Percentiles rank a stretch among this genome's conserved stretches.
Conservation (phyloP, 495 filamentous ascomycete species). For the Amorphotheca resinae region DNA sequence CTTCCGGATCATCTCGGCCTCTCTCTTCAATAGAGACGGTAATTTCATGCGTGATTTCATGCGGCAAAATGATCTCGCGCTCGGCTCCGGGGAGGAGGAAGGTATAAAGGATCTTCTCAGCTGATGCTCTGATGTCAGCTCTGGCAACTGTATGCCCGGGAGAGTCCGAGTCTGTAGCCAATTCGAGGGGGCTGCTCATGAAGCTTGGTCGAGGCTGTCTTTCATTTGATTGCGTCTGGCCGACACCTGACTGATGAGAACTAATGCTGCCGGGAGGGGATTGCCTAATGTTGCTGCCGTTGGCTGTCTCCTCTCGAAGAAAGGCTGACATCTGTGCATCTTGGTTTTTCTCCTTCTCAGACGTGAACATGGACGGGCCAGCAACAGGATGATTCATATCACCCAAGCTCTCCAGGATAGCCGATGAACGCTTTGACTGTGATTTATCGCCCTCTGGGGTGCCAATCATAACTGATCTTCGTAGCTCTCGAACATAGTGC, state of each 20-base stretch:
- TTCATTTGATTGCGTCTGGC: slow-evolving; percentile 23
- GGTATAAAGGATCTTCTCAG: slow-evolving; percentile 95
- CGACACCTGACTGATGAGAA: slow-evolving; percentile 30
- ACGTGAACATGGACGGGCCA: slow-evolving; percentile 30
- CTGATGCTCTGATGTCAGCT: slow-evolving; percentile 78
- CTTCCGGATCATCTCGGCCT: slow-evolving; percentile 86
- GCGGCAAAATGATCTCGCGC: slow-evolving; percentile 85
- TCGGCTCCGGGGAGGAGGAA: slow-evolving; percentile 87
- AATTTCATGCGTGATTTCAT: slow-evolving; percentile 70
- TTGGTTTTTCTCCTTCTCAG: slow-evolving; percentile 48
- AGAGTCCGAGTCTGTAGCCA: slow-evolving; percentile 55
- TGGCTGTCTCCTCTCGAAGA: slow-evolving; percentile 60
- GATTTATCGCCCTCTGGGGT: slow-evolving; percentile 82
- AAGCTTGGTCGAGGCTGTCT: slow-evolving; percentile 52
- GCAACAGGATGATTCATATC: slow-evolving; percentile 49
- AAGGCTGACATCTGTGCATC: slow-evolving; percentile 85
- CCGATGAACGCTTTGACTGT: slow-evolving; percentile 71
- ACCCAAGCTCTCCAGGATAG: slow-evolving; percentile 58
- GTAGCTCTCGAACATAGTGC: slow-evolving; percentile 92
- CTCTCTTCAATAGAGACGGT: slow-evolving; percentile 75
- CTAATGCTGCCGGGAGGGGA: slow-evolving; percentile 60
- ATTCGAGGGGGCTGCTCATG: slow-evolving; percentile 42
- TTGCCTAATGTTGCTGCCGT: slow-evolving; percentile 28
- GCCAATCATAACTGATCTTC: slow-evolving; percentile 80
- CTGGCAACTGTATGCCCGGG: slow-evolving; percentile 74